Conservation (phyloP, 371 early-diverging fungal genomes). For the Rhizopus microsporus region DNA sequence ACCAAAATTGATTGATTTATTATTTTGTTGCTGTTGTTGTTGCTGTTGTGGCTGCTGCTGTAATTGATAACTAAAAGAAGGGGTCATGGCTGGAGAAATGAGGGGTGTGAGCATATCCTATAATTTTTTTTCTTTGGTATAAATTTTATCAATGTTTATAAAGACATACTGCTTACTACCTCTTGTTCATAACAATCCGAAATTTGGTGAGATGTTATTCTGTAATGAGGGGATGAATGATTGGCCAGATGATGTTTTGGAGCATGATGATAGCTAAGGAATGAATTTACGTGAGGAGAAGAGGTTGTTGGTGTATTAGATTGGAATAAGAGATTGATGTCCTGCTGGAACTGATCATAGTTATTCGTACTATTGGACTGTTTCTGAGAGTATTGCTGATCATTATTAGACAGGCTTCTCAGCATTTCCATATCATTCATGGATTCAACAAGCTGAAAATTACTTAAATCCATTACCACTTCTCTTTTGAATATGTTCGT, state of each 20-base stretch:
- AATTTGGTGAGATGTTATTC: neutral
- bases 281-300: constrained; percentile 10
- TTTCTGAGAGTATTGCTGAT: neutral
- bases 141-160: neutral
- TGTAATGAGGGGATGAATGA: constrained; percentile 13
- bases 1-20: constrained; percentile 21
- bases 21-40: constrained; percentile 31
- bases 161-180: neutral
- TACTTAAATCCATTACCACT: constrained; percentile 22
- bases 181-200: constrained; percentile 3
- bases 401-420: constrained; percentile 16
- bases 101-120: constrained; percentile 59
- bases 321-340: constrained; percentile 21
- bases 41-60: constrained; percentile 33
- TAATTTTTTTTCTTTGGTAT: neutral
- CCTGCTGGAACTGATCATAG: constrained; percentile 15
- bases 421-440: constrained; percentile 30
- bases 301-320: constrained; percentile 2
- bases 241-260: constrained; percentile 2
- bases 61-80: constrained; percentile 41
- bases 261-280: constrained; percentile 8
- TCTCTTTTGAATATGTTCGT: neutral
- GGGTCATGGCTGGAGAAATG: constrained; percentile 69
- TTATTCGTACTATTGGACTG: constrained; percentile 3
- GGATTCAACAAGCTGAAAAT: constrained; percentile 24